These are phyloP conservation scores for Fusarium sulawesiense DNA, from an alignment of 2,329 filamentous ascomycete species.

Conservation along the genomic window DNA sequence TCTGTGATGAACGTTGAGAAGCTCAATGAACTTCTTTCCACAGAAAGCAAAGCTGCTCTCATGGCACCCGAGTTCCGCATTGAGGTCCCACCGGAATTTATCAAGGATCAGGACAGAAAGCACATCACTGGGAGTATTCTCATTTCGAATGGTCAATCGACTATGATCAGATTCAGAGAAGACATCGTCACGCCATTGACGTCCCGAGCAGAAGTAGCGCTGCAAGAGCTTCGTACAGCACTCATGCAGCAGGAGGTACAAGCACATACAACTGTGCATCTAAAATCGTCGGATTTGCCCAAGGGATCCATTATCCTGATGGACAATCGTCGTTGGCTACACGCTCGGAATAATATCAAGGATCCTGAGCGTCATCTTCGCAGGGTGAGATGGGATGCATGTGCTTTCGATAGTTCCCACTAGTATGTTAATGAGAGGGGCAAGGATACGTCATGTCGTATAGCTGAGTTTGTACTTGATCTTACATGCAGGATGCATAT, in stretches of 20 bases:
- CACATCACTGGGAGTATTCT: slow-evolving; percentile 45
- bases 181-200: slow-evolving; percentile 49
- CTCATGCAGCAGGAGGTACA: slow-evolving; percentile 30
- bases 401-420: slow-evolving; percentile 34
- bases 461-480: background rate
- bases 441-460: background rate
- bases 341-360: slow-evolving; percentile 48
- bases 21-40: slow-evolving; percentile 45
- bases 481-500: background rate
- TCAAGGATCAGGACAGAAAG: slow-evolving; percentile 42
- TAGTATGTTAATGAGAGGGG: fast-evolving
- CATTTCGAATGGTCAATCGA: background rate
- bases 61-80: slow-evolving; percentile 49
- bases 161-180: slow-evolving; percentile 47
- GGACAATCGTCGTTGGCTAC: slow-evolving; percentile 52
- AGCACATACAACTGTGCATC: slow-evolving; percentile 37
- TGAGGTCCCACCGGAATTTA: slow-evolving; percentile 50
- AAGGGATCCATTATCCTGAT: slow-evolving; percentile 48
- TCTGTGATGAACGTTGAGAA: slow-evolving; percentile 52
- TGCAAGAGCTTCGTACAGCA: slow-evolving; percentile 42
- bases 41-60: slow-evolving; percentile 38
- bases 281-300: slow-evolving; percentile 45
- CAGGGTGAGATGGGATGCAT: slow-evolving; percentile 51
- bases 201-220: slow-evolving; percentile 32
- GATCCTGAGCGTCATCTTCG: slow-evolving; percentile 52